Conservation (phyloP, 257 asterid species). For the Lantana camara region DNA sequence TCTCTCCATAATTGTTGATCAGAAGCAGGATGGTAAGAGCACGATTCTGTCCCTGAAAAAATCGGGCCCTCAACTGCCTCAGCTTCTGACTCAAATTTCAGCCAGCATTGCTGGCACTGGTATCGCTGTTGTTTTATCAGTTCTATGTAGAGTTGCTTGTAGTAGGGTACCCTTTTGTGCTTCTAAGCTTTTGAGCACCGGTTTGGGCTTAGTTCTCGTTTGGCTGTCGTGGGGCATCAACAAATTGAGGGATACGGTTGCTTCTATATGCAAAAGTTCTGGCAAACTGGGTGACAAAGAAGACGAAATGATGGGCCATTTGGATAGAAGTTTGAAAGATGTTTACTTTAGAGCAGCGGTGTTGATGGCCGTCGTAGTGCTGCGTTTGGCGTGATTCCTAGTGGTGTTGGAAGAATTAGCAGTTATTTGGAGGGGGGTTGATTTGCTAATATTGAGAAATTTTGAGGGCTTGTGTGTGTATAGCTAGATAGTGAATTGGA, state of each 20-base stretch:
- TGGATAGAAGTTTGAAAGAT: slow-evolving; percentile 54
- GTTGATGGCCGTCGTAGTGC: slow-evolving; percentile 49
- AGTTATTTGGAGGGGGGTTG: background rate
- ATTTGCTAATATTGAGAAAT: background rate
- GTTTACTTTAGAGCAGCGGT: slow-evolving; percentile 57
- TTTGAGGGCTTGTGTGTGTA: no score
- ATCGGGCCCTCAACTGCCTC: slow-evolving; percentile 57
- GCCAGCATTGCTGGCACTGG: slow-evolving; percentile 77
- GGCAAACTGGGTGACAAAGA: slow-evolving; percentile 37
- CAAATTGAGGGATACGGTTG: slow-evolving; percentile 58
- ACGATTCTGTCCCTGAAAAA: slow-evolving; percentile 56
- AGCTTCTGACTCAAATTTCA: slow-evolving; percentile 54
- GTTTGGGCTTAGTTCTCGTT: slow-evolving; percentile 67
- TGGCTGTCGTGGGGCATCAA: slow-evolving; percentile 76
- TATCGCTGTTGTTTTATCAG: slow-evolving; percentile 61
- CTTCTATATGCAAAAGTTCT: slow-evolving; percentile 44
- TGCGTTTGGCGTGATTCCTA: slow-evolving; percentile 47
- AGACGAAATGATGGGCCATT: slow-evolving; percentile 48
- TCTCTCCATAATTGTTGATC: slow-evolving; percentile 55
- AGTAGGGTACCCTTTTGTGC: slow-evolving; percentile 44
- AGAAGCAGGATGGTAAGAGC: slow-evolving; percentile 42
- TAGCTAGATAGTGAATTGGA: no score
- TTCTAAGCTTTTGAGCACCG: slow-evolving; percentile 51
- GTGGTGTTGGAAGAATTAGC: no score
- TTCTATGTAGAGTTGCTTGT: slow-evolving; percentile 49